phyloP scores from a whole-genome alignment of 768 basidiomycete species.

The button mushroom (Agaricus bisporus) region DNA sequence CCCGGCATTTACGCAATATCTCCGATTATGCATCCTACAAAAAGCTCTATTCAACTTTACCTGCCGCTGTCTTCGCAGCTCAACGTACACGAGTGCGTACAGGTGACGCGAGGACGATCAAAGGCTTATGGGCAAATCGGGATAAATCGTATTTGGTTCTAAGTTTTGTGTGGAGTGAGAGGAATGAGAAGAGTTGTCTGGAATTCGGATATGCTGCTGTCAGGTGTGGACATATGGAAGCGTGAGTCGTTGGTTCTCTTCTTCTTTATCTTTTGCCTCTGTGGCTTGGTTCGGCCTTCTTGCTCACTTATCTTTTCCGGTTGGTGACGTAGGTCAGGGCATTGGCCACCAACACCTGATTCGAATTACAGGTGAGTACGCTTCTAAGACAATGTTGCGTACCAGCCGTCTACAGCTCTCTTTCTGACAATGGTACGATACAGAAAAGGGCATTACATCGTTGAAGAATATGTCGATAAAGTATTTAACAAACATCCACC shows the following conservation, averaged over 20 bases:
- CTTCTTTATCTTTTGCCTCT: neutral
- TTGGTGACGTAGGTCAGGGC: constrained; percentile 39
- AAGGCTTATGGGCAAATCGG: constrained; percentile 58
- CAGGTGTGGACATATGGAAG: constrained; percentile 63
- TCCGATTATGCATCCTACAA: constrained; percentile 63
- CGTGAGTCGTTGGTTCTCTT: constrained; percentile 36
- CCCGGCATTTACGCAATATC: constrained; percentile 66
- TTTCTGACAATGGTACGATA: constrained; percentile 15
- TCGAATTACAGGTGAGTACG: constrained; percentile 64
- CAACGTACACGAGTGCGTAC: constrained; percentile 56
- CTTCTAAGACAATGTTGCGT: neutral
- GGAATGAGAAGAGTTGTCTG: constrained; percentile 58
- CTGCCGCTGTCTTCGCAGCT: constrained; percentile 61
- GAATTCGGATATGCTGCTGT: constrained; percentile 85
- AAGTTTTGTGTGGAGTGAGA: constrained; percentile 72
- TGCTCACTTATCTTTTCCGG: constrained; percentile 5
- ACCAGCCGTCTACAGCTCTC: neutral
- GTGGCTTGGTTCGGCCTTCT: constrained; percentile 1
- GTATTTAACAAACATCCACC: constrained; percentile 56
- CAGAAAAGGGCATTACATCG: constrained; percentile 69
- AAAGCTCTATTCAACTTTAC: constrained; percentile 64
- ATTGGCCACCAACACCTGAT: constrained; percentile 76
- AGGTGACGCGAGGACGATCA: constrained; percentile 61
- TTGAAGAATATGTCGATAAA: constrained; percentile 64
- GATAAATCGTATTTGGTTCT: constrained; percentile 75